Evolutionary conservation across 352 stramenopile genomes (phyloP).

Genomic region (Peronospora farinosa): DNA sequence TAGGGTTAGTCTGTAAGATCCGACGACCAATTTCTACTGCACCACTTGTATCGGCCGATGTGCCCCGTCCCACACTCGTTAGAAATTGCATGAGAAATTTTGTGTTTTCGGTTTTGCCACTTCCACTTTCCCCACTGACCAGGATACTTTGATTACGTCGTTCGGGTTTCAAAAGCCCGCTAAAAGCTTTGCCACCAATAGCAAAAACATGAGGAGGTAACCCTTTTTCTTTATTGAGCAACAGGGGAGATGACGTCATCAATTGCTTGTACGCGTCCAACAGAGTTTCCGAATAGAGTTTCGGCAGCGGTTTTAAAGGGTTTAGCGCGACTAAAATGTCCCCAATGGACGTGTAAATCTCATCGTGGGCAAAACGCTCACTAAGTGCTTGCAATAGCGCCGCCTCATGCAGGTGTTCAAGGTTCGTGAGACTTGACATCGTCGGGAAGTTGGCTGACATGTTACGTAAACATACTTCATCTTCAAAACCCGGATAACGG

Average conservation of each 20-base stretch:
- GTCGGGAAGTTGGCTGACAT: conserved; percentile 40
- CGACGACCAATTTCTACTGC: conserved; percentile 74
- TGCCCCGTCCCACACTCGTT: conserved; percentile 73
- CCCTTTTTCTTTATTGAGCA: conserved; percentile 4
- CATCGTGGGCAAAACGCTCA: conserved; percentile 63
- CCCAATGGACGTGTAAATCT: conserved; percentile 86
- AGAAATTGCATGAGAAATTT: conserved; percentile 97
- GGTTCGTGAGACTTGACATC: conserved; percentile 62
- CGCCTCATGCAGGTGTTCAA: conserved; percentile 82
- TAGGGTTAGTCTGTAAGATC: conserved; percentile 95
- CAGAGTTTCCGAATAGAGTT: conserved; percentile 49
- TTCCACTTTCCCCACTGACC: conserved; percentile 89
- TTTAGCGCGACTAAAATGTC: conserved; percentile 84
- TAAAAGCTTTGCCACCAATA: conserved; percentile 84
- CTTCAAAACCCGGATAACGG: conserved; percentile 24
- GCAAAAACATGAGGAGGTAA: conserved; percentile 87
- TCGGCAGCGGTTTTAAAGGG: conserved; percentile 63
- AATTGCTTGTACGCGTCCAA: conserved; percentile 62
- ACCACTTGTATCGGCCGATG: conserved; percentile 22
- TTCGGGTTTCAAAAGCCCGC: conserved; percentile 48
- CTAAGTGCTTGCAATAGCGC: conserved; percentile 73
- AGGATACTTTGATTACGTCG: conserved; percentile 89
- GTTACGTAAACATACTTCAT: conserved; percentile 70
- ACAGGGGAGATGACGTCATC: neutral
- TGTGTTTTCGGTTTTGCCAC: conserved; percentile 94